Evolutionary conservation across 345 rosid species (phyloP), one percentile per base, ranked within the genome.

Genomic region (Crucihimalaya himalaica): DNA sequence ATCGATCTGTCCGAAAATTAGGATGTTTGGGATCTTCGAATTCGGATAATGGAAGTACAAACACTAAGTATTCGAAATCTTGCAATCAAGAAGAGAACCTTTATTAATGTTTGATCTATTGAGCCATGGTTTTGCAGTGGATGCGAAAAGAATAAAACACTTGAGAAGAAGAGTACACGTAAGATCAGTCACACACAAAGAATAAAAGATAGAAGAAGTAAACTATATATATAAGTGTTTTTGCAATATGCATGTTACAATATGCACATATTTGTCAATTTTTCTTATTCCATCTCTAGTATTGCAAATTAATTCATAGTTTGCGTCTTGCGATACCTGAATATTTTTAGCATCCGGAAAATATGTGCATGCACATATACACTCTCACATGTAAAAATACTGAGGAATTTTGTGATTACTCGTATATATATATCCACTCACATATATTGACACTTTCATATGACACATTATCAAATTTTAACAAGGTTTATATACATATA

Each of bases 181-280:
- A 56, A 18, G 27, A 56, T 65, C 50, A 55, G 31, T 54, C 64
- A 34, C 58, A 56, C 50, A 66, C 66, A 56, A 35, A 66, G 40
- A 48, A 66, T 47, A 43, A 12, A 35, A 50, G 35, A 56, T 47
- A 13, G 45, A 45, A 57, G 54, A 74, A 50, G 47, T 28, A 73
- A 55, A 10, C n/a, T 34, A 35, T 50, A 31, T 31, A 31, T 5
- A 21, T 21, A 6, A 31, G 34, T 5, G 34, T 70, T 66, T 57
- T 58, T 60, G 47, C 32, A 19, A 4, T 21, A 58, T 29, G 31
- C 31, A 29, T 29, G 31, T 29, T n/a, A n/a, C n/a, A n/a, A n/a
- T n/a, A n/a, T n/a, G n/a, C n/a, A n/a, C n/a, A n/a, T n/a, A n/a
- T n/a, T n/a, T n/a, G n/a, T 52, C 34, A 14, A 13, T 25, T 52